phyloP scores from a whole-genome alignment of 306 rosid genomes.

The Hylodesmum podocarpum region DNA sequence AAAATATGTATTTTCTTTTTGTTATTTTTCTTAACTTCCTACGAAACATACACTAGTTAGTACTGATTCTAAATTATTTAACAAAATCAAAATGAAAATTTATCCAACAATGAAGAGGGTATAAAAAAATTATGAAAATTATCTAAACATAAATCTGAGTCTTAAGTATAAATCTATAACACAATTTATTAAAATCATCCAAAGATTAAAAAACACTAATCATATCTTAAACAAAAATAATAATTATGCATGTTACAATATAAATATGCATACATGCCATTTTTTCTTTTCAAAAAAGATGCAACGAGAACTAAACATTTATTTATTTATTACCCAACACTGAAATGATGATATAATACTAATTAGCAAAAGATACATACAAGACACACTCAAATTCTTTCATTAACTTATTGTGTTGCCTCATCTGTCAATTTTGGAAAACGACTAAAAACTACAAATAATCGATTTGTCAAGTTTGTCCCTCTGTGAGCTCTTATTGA shows the following conservation, averaged over 20 bases:
- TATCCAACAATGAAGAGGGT: background rate
- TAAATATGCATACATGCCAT: background rate
- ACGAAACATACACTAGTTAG: background rate
- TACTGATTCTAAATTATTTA: background rate
- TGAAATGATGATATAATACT: background rate
- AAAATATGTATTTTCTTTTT: too few relatives aligned
- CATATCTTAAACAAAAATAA: background rate
- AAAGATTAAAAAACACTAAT: background rate
- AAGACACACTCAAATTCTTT: conserved; percentile 9
- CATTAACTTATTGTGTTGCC: conserved; percentile 18
- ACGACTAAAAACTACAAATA: conserved; percentile 11
- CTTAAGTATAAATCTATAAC: background rate
- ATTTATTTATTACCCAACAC: background rate
- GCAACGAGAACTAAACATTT: background rate
- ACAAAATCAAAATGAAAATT: background rate
- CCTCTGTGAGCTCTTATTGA: conserved; percentile 32
- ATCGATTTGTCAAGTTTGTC: conserved; percentile 26
- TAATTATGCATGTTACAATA: background rate
- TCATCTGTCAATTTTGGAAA: conserved; percentile 19
- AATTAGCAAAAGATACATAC: background rate
- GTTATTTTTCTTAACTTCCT: too few relatives aligned
- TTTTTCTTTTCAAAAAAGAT: too few relatives aligned
- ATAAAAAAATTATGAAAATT: background rate
- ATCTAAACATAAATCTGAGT: background rate
- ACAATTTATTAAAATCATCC: background rate